Base-by-base conservation (phyloP, 257 asterid genomes). In the Nemophila menziesii region DNA sequence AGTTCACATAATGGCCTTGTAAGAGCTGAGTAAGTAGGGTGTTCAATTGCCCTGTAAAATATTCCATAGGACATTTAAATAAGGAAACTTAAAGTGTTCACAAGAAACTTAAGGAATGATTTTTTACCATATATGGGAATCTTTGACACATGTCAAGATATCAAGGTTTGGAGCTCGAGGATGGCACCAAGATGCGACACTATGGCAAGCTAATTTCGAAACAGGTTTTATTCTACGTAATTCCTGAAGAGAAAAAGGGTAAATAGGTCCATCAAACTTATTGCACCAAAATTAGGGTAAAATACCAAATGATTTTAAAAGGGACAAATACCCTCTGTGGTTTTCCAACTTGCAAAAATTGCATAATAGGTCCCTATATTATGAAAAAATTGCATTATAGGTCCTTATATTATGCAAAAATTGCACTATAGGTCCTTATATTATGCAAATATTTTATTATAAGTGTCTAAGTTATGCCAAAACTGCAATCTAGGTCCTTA, bases 101-200 rank as follows among this genome's bases (percentile, higher is more conserved):
- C 5, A 19, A 22, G 51, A 29, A 44, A 60, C 2, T 23, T 39
- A 53, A 61, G 50, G 33, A 15, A 47, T 41, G 16, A 51, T 44
- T 58, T n/a, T 75, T 43, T 70, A 83, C 99, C 94, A 90, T 55
- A 90, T 85, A 65, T 90, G 96, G 42, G 99, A 90, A 73, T 85
- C 99, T 64, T 90, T 90, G 36, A 90, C 96, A 52, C 99, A 90
- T 13, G 96, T 85, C 76, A 90, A 54, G 61, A 90, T 90, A 52
- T 90, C 99, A 43, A 90, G 96, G 72, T 85, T 80, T 44, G 99
- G 98, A 57, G 99, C 99, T 68, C 99, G 84, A 66, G 99, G 99
- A 56, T 90, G 99, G 68, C 93, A 77, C 99, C 99, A 90, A 37
- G 96, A 90, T 39, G 96, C 92, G 57, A 90, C 99, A 52, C 99